Percentiles rank a stretch among this genome's conserved stretches.
Conservation (phyloP, 768 basidiomycete species). For the Polyporus arcularius region DNA sequence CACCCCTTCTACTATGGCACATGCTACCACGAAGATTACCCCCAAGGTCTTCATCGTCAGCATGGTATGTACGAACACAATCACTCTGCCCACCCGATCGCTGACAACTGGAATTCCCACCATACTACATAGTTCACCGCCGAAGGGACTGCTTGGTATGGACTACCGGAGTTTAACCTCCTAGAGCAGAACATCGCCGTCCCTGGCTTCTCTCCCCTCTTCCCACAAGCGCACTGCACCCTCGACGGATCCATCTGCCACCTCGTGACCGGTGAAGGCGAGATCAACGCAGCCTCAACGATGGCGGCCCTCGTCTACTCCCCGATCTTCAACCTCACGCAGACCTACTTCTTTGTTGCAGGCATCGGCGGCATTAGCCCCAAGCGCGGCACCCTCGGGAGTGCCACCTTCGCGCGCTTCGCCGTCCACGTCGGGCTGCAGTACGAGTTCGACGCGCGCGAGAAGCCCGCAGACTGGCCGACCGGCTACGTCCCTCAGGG, state of each 20-base stretch:
- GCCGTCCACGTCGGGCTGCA: constrained; percentile 40
- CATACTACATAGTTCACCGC: constrained; percentile 10
- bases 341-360: constrained; percentile 44
- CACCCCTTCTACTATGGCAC: no score
- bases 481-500: constrained; percentile 41
- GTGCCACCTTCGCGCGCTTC: constrained; percentile 40
- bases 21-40: background rate
- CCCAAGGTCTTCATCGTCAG: constrained; percentile 2
- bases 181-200: constrained; percentile 38
- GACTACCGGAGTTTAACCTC: constrained; percentile 31
- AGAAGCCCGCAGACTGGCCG: constrained; percentile 38
- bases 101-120: no score
- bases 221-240: constrained; percentile 40
- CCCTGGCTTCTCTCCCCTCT: constrained; percentile 40
- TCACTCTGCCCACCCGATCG: no score
- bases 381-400: constrained; percentile 37
- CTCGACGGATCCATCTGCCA: constrained; percentile 36
- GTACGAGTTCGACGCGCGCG: constrained; percentile 44
- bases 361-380: constrained; percentile 45
- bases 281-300: constrained; percentile 43
- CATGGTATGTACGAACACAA: background rate
- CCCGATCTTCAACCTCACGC: constrained; percentile 36
- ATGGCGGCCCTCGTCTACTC: constrained; percentile 36
- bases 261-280: constrained; percentile 38
- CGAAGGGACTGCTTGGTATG: constrained; percentile 21